Percentiles rank a stretch among this genome's conserved stretches.
Evolutionary conservation across 371 early-diverging fungal species (phyloP).

Genomic region (Sanchytrium tribonematis): DNA sequence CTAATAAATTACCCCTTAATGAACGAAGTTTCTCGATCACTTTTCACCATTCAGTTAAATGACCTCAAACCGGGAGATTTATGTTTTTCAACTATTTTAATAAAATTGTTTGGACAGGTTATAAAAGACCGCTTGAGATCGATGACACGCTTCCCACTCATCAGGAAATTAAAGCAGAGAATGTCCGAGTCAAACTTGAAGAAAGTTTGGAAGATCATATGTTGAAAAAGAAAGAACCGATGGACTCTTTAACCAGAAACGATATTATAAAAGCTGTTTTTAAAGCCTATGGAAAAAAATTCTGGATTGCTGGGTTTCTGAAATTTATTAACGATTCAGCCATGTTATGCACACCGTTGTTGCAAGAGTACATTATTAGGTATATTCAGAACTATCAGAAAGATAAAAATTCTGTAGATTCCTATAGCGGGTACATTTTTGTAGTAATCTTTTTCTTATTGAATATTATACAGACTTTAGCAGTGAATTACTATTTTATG

Average conservation of each 20-base stretch:
- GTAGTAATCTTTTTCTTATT: not conserved
- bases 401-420: not conserved
- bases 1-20: no score
- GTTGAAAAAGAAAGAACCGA: conserved; percentile 1
- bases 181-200: not conserved
- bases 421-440: not conserved
- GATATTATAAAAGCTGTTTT: not conserved
- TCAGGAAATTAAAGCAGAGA: not conserved
- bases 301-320: not conserved
- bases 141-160: not conserved
- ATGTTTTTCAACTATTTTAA: not conserved
- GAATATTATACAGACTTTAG: not conserved
- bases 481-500: conserved; percentile 4
- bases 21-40: no score
- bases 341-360: not conserved
- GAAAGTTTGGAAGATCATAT: not conserved
- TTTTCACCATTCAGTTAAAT: no score
- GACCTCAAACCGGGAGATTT: no score
- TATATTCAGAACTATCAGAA: not conserved
- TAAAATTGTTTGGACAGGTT: not conserved
- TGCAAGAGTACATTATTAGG: not conserved
- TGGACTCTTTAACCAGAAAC: not conserved
- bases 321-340: not conserved
- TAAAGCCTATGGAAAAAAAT: not conserved
- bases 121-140: not conserved